Conservation (phyloP, 1,139 yeast genomes). For the Candida sp. region DNA sequence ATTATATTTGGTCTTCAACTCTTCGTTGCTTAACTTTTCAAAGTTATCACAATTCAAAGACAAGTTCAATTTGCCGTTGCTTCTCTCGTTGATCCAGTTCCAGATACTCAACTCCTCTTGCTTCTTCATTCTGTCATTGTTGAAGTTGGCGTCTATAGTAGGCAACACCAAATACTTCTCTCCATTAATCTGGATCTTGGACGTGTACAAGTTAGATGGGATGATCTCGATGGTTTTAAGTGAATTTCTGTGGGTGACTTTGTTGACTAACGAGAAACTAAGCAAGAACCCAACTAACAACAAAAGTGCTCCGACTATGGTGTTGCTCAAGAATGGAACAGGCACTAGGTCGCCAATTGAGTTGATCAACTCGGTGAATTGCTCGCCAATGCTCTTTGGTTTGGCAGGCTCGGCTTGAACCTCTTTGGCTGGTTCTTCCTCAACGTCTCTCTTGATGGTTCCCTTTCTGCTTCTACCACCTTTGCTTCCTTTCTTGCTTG, state of each 20-base stretch:
- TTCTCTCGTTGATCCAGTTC: constrained; percentile 79
- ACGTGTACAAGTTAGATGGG: constrained; percentile 13
- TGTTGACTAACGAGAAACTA: constrained; percentile 8
- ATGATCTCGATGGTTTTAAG: constrained; percentile 10
- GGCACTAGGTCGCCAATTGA: constrained; percentile 35
- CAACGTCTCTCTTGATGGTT: constrained; percentile 19
- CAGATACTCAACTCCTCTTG: constrained; percentile 72
- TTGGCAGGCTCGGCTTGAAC: constrained; percentile 10
- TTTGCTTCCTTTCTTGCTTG: constrained; percentile 17
- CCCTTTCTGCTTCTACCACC: constrained; percentile 25
- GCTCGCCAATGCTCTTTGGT: constrained; percentile 20
- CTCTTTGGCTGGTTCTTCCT: constrained; percentile 9
- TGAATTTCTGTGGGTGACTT: constrained; percentile 1
- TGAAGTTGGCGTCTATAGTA: constrained; percentile 42
- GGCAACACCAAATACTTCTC: constrained; percentile 52
- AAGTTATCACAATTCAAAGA: constrained; percentile 11
- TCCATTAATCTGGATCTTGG: constrained; percentile 37
- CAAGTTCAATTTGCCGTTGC: constrained; percentile 26
- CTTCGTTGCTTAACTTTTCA: constrained; percentile 9
- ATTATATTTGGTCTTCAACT: constrained; percentile 23
- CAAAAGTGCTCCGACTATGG: constrained; percentile 27
- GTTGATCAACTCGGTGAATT: constrained; percentile 27
- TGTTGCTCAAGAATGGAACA: constrained; percentile 29
- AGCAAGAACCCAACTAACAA: constrained; percentile 20
- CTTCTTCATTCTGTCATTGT: constrained; percentile 32